These are phyloP conservation scores for Globisporangium ultimum DNA, from an alignment of 352 stramenopile species.

Conservation along the genomic window DNA sequence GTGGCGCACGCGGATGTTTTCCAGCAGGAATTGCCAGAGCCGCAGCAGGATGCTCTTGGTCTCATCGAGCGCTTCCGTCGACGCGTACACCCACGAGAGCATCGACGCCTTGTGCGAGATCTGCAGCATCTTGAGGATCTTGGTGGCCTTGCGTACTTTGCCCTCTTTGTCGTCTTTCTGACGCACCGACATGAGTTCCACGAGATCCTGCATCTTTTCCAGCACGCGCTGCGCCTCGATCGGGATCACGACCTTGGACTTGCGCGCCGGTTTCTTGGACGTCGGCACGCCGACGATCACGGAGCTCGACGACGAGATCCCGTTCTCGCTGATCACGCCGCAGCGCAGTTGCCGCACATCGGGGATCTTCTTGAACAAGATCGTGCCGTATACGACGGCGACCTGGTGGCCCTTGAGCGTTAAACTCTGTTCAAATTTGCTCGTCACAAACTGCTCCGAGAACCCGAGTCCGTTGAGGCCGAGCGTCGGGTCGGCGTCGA, in stretches of 20 bases:
- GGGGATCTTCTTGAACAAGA: constrained; percentile 87
- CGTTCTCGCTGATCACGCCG: constrained; percentile 85
- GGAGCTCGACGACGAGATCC: constrained; percentile 84
- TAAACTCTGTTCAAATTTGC: constrained; percentile 83
- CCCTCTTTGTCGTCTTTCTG: constrained; percentile 89
- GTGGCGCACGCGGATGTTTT: constrained; percentile 89
- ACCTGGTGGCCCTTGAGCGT: constrained; percentile 87
- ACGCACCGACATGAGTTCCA: constrained; percentile 83
- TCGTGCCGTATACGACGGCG: constrained; percentile 83
- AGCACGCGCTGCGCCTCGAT: constrained; percentile 83
- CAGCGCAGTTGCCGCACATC: constrained; percentile 84
- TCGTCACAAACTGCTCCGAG: constrained; percentile 75
- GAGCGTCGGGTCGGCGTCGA: constrained; percentile 38
- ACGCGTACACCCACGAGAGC: constrained; percentile 87
- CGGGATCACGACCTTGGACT: constrained; percentile 79
- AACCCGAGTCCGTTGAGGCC: constrained; percentile 56
- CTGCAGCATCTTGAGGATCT: constrained; percentile 89
- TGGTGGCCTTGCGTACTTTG: constrained; percentile 87
- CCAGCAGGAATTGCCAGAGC: constrained; percentile 85
- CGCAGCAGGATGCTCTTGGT: constrained; percentile 84
- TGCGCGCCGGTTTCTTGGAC: constrained; percentile 60
- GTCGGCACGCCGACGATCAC: constrained; percentile 73
- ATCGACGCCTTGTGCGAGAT: constrained; percentile 89
- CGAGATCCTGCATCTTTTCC: constrained; percentile 87
- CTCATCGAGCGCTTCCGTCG: constrained; percentile 77